Evolutionary conservation across 2,329 filamentous ascomycete species (phyloP).

Genomic region (Fusarium cicatricum): DNA sequence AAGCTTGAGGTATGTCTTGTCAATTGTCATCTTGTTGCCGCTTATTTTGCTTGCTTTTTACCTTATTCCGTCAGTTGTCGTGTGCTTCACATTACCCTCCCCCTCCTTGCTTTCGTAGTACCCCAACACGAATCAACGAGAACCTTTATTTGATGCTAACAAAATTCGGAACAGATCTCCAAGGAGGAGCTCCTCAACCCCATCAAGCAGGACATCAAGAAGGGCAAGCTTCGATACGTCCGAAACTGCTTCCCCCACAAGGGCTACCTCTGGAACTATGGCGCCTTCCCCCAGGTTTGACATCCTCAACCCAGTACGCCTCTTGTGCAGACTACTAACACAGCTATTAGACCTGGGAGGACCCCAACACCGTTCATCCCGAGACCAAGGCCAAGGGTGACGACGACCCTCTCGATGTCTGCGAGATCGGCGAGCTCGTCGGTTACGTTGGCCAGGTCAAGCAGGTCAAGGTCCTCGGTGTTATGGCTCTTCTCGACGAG

Average conservation of each 20-base stretch:
- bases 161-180: slow-evolving; percentile 76
- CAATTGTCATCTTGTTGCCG: neutral
- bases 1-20: slow-evolving; percentile 86
- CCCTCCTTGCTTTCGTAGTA: slow-evolving; percentile 16
- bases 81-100: slow-evolving; percentile 27
- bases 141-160: slow-evolving; percentile 37
- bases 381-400: slow-evolving; percentile 99
- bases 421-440: slow-evolving; percentile 98
- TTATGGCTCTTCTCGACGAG: slow-evolving; percentile 99
- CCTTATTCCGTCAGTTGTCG: slow-evolving; percentile 16
- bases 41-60: neutral
- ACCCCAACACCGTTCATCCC: slow-evolving; percentile 93
- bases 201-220: slow-evolving; percentile 99
- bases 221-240: slow-evolving; percentile 99
- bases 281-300: slow-evolving; percentile 94
- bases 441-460: slow-evolving; percentile 96
- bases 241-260: slow-evolving; percentile 99
- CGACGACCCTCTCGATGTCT: slow-evolving; percentile 99
- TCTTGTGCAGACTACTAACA: slow-evolving; percentile 13
- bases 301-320: slow-evolving; percentile 7
- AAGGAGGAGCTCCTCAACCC: slow-evolving; percentile 99
- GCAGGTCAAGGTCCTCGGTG: slow-evolving; percentile 99
- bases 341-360: slow-evolving; percentile 87
- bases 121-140: slow-evolving; percentile 3
- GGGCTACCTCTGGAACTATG: slow-evolving; percentile 99